Conservation (phyloP, 306 rosid genomes). For the Coriaria nepalensis region DNA sequence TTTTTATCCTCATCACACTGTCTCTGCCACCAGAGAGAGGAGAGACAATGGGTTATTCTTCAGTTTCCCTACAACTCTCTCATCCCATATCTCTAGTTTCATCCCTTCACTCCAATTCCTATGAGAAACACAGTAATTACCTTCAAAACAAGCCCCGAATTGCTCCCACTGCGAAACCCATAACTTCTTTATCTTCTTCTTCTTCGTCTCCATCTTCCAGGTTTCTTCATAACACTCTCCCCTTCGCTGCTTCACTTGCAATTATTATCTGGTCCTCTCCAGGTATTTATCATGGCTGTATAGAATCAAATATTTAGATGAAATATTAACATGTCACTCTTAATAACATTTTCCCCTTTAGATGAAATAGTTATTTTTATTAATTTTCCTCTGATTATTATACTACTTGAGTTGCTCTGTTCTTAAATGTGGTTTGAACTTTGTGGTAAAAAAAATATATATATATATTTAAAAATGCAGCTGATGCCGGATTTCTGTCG, state of each 20-base stretch:
- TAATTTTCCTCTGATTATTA: constrained; percentile 7
- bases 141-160: constrained; percentile 19
- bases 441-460: constrained; percentile 1
- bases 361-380: not conserved
- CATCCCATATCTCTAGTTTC: constrained; percentile 20
- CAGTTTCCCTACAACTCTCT: constrained; percentile 33
- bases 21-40: constrained; percentile 2
- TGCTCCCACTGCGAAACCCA: constrained; percentile 9
- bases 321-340: too few species aligned
- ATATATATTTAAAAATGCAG: constrained; percentile 42
- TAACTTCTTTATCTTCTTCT: constrained; percentile 12
- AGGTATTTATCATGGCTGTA: constrained; percentile 22
- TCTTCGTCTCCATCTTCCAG: constrained; percentile 10
- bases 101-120: constrained; percentile 12
- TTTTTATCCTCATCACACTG: too few species aligned
- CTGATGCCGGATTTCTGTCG: constrained; percentile 74
- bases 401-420: not conserved
- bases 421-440: not conserved
- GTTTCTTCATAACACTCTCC: constrained; percentile 39
- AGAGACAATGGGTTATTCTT: constrained; percentile 45
- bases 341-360: not conserved
- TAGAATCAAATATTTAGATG: too few species aligned
- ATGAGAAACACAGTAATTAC: constrained; percentile 13
- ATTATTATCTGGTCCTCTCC: constrained; percentile 64
- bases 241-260: constrained; percentile 65